Evolutionary conservation across 306 rosid species (phyloP).

Genomic region (Ormosia emarginata): DNA sequence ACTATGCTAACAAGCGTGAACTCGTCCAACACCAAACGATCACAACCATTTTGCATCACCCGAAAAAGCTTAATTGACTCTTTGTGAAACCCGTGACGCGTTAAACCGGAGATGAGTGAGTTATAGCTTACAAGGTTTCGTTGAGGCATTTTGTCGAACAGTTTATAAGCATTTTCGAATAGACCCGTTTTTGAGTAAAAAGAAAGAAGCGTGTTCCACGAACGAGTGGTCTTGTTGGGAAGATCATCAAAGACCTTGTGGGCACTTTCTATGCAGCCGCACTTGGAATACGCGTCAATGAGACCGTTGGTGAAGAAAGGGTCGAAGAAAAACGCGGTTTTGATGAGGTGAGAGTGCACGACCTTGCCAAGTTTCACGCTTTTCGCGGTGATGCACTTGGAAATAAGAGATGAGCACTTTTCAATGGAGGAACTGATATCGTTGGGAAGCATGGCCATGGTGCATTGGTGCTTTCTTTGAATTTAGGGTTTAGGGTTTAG

Average conservation of each 20-base stretch:
- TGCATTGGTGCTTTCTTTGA: not conserved
- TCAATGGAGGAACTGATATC: constrained; percentile 15
- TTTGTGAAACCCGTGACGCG: constrained; percentile 32
- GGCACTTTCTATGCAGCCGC: constrained; percentile 35
- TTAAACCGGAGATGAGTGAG: constrained; percentile 43
- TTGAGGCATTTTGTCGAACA: constrained; percentile 50
- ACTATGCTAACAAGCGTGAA: constrained; percentile 54
- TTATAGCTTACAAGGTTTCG: constrained; percentile 54
- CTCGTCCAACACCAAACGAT: constrained; percentile 38
- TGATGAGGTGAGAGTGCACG: constrained; percentile 49
- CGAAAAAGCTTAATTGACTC: constrained; percentile 32
- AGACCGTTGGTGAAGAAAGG: constrained; percentile 47
- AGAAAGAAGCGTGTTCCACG: constrained; percentile 56
- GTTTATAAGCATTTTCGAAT: constrained; percentile 25
- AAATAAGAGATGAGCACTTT: constrained; percentile 30
- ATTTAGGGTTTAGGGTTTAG: no score
- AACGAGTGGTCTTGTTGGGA: constrained; percentile 42
- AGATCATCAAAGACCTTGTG: constrained; percentile 47
- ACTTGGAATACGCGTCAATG: constrained; percentile 53
- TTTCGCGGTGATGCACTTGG: constrained; percentile 35
- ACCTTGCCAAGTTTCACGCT: constrained; percentile 41
- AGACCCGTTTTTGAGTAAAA: constrained; percentile 29
- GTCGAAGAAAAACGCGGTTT: constrained; percentile 44
- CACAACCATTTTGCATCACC: constrained; percentile 31
- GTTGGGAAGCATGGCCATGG: constrained; percentile 18